Evolutionary conservation across 805 yeast species (phyloP).

Genomic region (Candida pseudofarinosa): DNA sequence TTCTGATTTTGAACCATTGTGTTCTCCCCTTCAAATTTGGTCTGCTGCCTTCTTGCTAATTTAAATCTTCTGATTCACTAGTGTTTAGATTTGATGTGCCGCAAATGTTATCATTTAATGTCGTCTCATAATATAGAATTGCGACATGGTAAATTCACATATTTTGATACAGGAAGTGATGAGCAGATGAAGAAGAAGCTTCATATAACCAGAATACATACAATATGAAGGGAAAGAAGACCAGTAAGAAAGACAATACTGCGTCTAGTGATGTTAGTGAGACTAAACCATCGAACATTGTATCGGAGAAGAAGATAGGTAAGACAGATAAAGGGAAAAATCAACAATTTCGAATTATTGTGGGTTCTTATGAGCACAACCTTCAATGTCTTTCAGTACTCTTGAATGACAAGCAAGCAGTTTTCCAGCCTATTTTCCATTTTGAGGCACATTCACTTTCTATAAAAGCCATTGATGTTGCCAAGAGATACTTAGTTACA

Average conservation of each 20-base stretch:
- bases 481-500: slow-evolving; percentile 81
- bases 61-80: neutral
- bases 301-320: neutral
- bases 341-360: slow-evolving; percentile 69
- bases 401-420: slow-evolving; percentile 49
- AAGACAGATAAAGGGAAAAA: slow-evolving; percentile 1
- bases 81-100: slow-evolving; percentile 1
- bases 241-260: neutral
- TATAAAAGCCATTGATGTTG: slow-evolving; percentile 77
- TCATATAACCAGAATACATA: neutral
- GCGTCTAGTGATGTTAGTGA: slow-evolving; percentile 1
- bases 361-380: slow-evolving; percentile 95
- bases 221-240: slow-evolving; percentile 1
- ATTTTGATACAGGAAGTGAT: neutral
- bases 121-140: neutral
- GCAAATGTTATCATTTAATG: slow-evolving; percentile 4
- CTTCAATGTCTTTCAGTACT: slow-evolving; percentile 76
- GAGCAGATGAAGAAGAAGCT: neutral
- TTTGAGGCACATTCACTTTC: slow-evolving; percentile 92
- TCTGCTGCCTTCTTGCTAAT: neutral
- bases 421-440: slow-evolving; percentile 92
- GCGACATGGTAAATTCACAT: slow-evolving; percentile 1
- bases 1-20: slow-evolving; percentile 22
- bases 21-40: neutral
- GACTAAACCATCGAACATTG: slow-evolving; percentile 6